phyloP scores from a whole-genome alignment of 2,329 filamentous ascomycete species.

The Didymella pinodella region DNA sequence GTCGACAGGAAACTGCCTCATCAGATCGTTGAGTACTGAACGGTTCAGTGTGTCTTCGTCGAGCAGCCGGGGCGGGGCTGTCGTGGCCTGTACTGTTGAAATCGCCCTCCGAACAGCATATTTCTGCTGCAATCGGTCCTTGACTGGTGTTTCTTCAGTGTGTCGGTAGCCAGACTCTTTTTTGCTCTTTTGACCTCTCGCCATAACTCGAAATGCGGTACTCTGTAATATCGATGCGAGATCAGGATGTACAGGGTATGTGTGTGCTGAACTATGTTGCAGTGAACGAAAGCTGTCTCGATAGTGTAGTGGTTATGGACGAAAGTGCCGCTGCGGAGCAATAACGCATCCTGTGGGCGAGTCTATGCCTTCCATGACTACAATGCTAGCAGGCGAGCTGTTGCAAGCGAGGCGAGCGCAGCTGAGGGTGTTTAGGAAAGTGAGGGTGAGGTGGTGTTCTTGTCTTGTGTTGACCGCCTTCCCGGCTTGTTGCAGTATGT shows the following conservation, averaged over 20 bases:
- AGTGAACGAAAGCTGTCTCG: constrained; percentile 19
- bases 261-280: constrained; percentile 33
- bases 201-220: constrained; percentile 30
- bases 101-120: not conserved
- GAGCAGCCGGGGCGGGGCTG: not conserved
- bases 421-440: not conserved
- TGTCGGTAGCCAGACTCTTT: not conserved
- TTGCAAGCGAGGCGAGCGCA: not conserved
- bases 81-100: not conserved
- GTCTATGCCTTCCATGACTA: constrained; percentile 5
- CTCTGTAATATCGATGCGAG: constrained; percentile 35
- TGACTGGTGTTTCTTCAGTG: constrained; percentile 4
- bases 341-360: not conserved
- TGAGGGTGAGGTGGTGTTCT: constrained; percentile 2
- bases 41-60: not conserved
- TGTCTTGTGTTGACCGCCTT: constrained; percentile 2
- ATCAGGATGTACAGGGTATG: constrained; percentile 28
- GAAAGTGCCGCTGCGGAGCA: not conserved
- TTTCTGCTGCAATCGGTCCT: not conserved
- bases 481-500: constrained; percentile 8
- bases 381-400: not conserved
- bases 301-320: not conserved
- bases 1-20: not conserved
- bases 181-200: constrained; percentile 21
- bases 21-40: not conserved